These are phyloP conservation scores for Populus euphratica DNA, from an alignment of 345 rosid genomes.

Conservation along the genomic window DNA sequence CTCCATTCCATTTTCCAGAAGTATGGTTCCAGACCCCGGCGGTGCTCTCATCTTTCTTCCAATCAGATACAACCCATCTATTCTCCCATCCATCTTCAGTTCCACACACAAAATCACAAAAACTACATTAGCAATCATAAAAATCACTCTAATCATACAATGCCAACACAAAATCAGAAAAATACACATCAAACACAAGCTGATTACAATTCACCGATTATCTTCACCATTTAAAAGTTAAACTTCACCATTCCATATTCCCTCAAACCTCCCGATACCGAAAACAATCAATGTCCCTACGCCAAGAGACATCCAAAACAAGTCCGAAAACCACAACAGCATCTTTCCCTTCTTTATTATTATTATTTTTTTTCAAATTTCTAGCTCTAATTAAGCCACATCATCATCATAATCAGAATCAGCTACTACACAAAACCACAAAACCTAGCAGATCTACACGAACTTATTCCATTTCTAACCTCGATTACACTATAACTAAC, in stretches of 20 bases:
- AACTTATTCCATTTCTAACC: neutral
- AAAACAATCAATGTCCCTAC: neutral
- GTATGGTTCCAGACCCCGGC: conserved; percentile 96
- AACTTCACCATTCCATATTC: neutral
- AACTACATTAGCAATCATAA: neutral
- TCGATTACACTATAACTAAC: neutral
- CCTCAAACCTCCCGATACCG: neutral
- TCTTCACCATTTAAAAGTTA: neutral
- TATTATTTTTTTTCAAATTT: neutral
- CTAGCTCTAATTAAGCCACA: neutral
- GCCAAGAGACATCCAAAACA: too few relatives aligned
- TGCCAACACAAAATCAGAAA: neutral
- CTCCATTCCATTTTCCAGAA: conserved; percentile 91
- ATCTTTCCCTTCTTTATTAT: too few relatives aligned
- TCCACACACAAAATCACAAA: neutral
- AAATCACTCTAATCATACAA: neutral
- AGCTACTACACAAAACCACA: neutral
- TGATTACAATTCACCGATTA: neutral
- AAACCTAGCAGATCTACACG: conserved; percentile 19
- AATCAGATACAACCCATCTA: conserved; percentile 83
- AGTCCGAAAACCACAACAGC: neutral
- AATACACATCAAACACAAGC: neutral
- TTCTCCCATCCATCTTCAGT: conserved; percentile 87
- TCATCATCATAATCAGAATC: neutral
- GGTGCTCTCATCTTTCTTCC: conserved; percentile 82